Percentiles rank a stretch among this genome's conserved stretches.
Conservation (phyloP, 495 filamentous ascomycete species). For the Trichocladium uniseriatum region DNA sequence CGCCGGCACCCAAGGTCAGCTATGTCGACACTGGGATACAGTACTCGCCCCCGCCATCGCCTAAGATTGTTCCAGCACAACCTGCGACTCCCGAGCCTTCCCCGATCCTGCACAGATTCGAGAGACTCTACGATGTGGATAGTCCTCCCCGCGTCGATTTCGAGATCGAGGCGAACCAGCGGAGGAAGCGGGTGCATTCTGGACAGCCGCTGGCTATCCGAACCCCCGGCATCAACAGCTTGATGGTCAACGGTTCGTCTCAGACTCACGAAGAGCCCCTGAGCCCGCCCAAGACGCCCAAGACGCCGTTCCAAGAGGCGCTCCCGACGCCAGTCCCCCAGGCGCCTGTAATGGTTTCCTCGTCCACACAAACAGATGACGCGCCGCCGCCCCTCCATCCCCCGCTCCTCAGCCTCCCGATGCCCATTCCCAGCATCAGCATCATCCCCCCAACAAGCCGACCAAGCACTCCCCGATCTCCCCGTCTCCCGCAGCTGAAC, state of each 20-base stretch:
- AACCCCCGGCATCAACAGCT: slow-evolving; percentile 17
- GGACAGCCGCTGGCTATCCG: slow-evolving; percentile 36
- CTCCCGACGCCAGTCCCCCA: slow-evolving; percentile 21
- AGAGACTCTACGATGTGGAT: slow-evolving; percentile 30
- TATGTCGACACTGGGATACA: slow-evolving; percentile 74
- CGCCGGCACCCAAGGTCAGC: slow-evolving; percentile 14
- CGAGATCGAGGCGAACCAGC: slow-evolving; percentile 62
- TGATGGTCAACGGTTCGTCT: slow-evolving; percentile 62
- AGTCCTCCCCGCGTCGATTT: slow-evolving; percentile 37
- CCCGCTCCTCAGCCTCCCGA: slow-evolving; percentile 26
- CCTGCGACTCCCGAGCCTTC: slow-evolving; percentile 34
- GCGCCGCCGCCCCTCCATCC: slow-evolving; percentile 22
- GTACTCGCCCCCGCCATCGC: slow-evolving; percentile 72
- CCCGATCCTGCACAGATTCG: slow-evolving; percentile 20
- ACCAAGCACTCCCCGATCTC: slow-evolving; percentile 46
- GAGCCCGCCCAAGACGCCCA: slow-evolving; percentile 62
- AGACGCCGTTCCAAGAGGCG: slow-evolving; percentile 33
- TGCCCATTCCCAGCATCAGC: slow-evolving; percentile 51
- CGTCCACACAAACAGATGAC: slow-evolving; percentile 67
- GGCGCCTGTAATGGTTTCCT: slow-evolving; percentile 29
- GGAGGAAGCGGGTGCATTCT: slow-evolving; percentile 52
- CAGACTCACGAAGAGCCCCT: slow-evolving; percentile 61
- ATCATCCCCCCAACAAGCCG: slow-evolving; percentile 48
- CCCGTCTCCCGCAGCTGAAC: slow-evolving; percentile 43
- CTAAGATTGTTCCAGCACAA: slow-evolving; percentile 38